Base-by-base conservation (phyloP, 176 grass and related monocot species). In the Zoysia japonica region DNA sequence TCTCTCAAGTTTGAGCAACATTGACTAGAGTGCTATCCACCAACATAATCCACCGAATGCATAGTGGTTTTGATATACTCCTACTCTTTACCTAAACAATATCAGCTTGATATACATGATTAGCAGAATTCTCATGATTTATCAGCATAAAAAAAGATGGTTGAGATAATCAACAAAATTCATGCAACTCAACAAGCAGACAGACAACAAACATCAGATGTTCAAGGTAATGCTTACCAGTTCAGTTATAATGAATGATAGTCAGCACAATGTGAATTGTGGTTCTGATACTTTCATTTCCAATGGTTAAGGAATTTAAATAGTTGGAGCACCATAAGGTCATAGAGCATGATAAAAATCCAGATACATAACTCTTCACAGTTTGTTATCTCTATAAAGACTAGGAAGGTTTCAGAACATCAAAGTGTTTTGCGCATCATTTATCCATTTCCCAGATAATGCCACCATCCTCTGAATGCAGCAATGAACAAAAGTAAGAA, bases 361-460 rank as follows among this genome's bases (percentile, higher is more conserved):
- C 61, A 51, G 51, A 61, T 51, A 59, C 43, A 80, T 3, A 66
- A 40, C 76, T 66, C 28, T 66, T 72, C 59, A 64, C 9, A 54
- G 13, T 9, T 65, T 46, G 55, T 66, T 52, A 36, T 70, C 12
- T 28, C 74, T 17, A 69, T 44, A 52, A 62, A 59, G 62, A 5
- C 8, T 42, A 36, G 7, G n/a, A 7, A n/a, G 8, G 42, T n/a
- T 76, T 55, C 14, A 46, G 51, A 61, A 36, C 37, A 65, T 37
- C 40, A 53, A 67, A 80, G 46, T 47, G 37, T 48, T 4, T 6
- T 64, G 9, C 63, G 53, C 53, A 88, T 84, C 76, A 88, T 79
- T 89, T 64, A 69, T 80, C 85, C 87, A 90, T 90, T 76, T 94
- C 94, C 89, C 89, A 97, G 68, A 97, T 47, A 42, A 92, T 80